phyloP scores from a whole-genome alignment of 805 yeast species.

The Metschnikowia anglica region DNA sequence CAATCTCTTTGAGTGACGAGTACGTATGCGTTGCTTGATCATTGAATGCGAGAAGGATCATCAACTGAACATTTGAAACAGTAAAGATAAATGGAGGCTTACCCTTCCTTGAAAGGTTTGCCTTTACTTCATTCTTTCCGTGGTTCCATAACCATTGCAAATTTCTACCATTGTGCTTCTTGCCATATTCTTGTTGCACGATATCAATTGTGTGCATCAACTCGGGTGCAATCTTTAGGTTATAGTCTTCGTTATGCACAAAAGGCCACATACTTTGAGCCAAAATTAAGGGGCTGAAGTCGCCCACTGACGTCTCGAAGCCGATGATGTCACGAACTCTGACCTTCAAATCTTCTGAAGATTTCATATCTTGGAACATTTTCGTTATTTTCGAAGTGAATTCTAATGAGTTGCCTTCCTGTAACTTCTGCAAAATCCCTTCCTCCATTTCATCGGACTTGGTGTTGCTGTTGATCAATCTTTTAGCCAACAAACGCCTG shows the following conservation, averaged over 20 bases:
- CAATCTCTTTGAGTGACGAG: slow-evolving; percentile 59
- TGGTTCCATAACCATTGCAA: slow-evolving; percentile 96
- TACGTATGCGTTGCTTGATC: slow-evolving; percentile 59
- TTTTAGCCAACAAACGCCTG: slow-evolving; percentile 81
- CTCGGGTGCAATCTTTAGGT: slow-evolving; percentile 61
- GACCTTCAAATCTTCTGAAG: slow-evolving; percentile 73
- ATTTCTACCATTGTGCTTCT: slow-evolving; percentile 81
- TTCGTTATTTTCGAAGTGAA: slow-evolving; percentile 91
- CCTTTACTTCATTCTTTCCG: slow-evolving; percentile 88
- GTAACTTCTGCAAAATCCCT: slow-evolving; percentile 76
- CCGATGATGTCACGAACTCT: slow-evolving; percentile 48
- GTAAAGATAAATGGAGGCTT: slow-evolving; percentile 79
- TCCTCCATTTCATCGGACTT: slow-evolving; percentile 86
- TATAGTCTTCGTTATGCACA: slow-evolving; percentile 41
- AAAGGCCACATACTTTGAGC: slow-evolving; percentile 93
- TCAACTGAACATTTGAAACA: slow-evolving; percentile 82
- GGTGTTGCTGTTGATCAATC: slow-evolving; percentile 84
- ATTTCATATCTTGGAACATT: slow-evolving; percentile 92
- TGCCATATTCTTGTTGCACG: slow-evolving; percentile 65
- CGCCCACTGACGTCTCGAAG: slow-evolving; percentile 24
- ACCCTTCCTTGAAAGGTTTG: slow-evolving; percentile 77
- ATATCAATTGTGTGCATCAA: slow-evolving; percentile 62
- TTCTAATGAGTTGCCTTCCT: slow-evolving; percentile 86
- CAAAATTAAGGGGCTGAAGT: slow-evolving; percentile 71
- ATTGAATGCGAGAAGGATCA: slow-evolving; percentile 83